These are phyloP conservation scores for Sphagnurus paluster DNA, from an alignment of 1,284 basidiomycete genomes.

Conservation along the genomic window DNA sequence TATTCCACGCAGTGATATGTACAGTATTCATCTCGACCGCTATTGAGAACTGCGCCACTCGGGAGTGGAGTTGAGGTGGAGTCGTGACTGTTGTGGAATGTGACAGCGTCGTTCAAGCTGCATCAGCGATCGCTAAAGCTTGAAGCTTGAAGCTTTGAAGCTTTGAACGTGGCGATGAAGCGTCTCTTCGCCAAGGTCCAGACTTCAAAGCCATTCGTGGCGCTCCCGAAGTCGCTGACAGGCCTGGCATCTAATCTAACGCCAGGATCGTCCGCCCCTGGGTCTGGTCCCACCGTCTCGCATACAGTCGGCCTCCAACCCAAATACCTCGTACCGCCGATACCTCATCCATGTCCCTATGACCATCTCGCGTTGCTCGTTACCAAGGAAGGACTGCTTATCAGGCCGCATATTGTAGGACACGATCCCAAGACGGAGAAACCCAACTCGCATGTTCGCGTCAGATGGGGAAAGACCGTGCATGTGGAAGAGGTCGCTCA, in stretches of 20 bases:
- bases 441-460: constrained; percentile 45
- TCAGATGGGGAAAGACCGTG: constrained; percentile 63
- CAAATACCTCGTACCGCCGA: constrained; percentile 59
- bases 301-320: constrained; percentile 45
- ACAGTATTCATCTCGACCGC: too few relatives aligned
- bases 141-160: not conserved
- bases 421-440: constrained; percentile 23
- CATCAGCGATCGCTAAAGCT: too few relatives aligned
- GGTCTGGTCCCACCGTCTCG: constrained; percentile 2
- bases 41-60: too few relatives aligned
- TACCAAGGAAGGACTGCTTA: constrained; percentile 59
- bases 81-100: too few relatives aligned
- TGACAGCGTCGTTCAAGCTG: too few relatives aligned
- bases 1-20: too few relatives aligned
- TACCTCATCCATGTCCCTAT: constrained; percentile 73
- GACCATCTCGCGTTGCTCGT: constrained; percentile 62
- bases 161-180: constrained; percentile 31
- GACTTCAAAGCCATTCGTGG: constrained; percentile 31
- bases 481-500: constrained; percentile 52
- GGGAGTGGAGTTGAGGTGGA: too few relatives aligned
- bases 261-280: constrained; percentile 8
- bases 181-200: constrained; percentile 33
- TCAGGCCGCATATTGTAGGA: constrained; percentile 54
- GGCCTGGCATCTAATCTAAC: constrained; percentile 13
- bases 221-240: constrained; percentile 18